Conservation (phyloP, 2,329 filamentous ascomycete species). For the Lachnellula hyalina region DNA sequence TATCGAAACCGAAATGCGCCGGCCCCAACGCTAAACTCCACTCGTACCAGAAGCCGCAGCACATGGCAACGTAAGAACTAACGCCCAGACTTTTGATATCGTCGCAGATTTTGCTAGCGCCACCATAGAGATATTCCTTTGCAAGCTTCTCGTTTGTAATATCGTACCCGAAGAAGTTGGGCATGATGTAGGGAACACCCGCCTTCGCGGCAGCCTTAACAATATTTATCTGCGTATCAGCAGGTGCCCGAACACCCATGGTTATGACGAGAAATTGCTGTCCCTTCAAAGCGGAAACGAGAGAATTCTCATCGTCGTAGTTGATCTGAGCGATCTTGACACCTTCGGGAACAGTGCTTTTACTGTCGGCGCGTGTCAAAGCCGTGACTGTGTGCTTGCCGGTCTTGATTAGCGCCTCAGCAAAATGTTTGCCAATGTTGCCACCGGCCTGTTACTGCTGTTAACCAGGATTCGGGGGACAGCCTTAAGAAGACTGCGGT, state of each 20-base stretch:
- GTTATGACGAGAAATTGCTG: constrained; percentile 55
- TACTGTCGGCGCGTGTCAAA: constrained; percentile 41
- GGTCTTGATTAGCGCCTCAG: constrained; percentile 22
- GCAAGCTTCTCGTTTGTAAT: constrained; percentile 13
- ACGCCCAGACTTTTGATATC: constrained; percentile 36
- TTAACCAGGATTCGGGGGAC: background rate
- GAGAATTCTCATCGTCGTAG: constrained; percentile 38
- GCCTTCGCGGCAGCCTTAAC: constrained; percentile 50
- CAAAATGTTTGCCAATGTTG: constrained; percentile 35
- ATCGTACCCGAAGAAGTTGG: constrained; percentile 42
- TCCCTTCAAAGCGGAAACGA: constrained; percentile 45
- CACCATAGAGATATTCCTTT: constrained; percentile 23
- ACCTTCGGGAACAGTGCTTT: constrained; percentile 34
- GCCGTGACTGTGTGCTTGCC: constrained; percentile 45
- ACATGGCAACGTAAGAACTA: constrained; percentile 35
- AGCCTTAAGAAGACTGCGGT: background rate
- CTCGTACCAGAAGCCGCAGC: constrained; percentile 50
- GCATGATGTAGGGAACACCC: constrained; percentile 49
- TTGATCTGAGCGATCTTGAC: constrained; percentile 39
- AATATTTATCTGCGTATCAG: constrained; percentile 43
- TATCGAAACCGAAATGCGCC: constrained; percentile 44
- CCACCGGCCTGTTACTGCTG: constrained; percentile 30
- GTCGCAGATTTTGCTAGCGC: constrained; percentile 17
- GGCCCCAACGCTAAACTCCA: constrained; percentile 37
- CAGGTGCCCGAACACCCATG: constrained; percentile 38